Evolutionary conservation across 768 basidiomycete genomes (phyloP).

Genomic region (Cubamyces lactineus): DNA sequence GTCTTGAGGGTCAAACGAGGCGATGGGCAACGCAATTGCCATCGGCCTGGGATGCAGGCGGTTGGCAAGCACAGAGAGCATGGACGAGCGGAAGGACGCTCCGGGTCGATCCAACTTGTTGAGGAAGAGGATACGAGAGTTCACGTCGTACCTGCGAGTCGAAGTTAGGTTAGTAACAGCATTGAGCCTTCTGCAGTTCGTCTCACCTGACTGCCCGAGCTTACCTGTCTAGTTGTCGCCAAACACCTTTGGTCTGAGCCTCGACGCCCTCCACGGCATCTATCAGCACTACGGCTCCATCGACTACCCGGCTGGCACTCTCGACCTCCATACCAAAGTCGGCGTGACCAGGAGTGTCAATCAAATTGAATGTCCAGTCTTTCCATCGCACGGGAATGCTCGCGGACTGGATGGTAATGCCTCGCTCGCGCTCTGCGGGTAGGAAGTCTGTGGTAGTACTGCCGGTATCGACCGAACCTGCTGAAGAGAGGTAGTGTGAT

Average conservation of each 20-base stretch:
- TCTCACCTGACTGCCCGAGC: constrained; percentile 42
- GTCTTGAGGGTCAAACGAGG: constrained; percentile 69
- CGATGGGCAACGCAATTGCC: constrained; percentile 70
- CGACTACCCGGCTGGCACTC: constrained; percentile 87
- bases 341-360: constrained; percentile 91
- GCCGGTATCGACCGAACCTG: constrained; percentile 87
- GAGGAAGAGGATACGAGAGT: constrained; percentile 77
- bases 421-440: constrained; percentile 86
- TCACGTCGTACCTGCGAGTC: constrained; percentile 69
- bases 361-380: constrained; percentile 82
- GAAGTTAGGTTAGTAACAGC: constrained; percentile 3
- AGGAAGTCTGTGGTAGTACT: constrained; percentile 91
- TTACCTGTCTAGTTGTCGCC: constrained; percentile 85
- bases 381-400: constrained; percentile 90
- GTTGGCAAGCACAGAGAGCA: constrained; percentile 74
- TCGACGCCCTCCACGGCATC: constrained; percentile 94
- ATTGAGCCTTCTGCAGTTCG: neutral
- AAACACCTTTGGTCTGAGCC: constrained; percentile 87
- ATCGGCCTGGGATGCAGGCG: constrained; percentile 77
- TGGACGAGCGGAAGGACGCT: constrained; percentile 73
- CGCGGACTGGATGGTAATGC: constrained; percentile 91
- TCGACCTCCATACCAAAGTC: constrained; percentile 98
- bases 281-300: constrained; percentile 86
- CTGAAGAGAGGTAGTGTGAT: constrained; percentile 69
- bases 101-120: constrained; percentile 91